These are phyloP conservation scores for Rubroshorea leprosula DNA, from an alignment of 345 rosid species.

Conservation along the genomic window DNA sequence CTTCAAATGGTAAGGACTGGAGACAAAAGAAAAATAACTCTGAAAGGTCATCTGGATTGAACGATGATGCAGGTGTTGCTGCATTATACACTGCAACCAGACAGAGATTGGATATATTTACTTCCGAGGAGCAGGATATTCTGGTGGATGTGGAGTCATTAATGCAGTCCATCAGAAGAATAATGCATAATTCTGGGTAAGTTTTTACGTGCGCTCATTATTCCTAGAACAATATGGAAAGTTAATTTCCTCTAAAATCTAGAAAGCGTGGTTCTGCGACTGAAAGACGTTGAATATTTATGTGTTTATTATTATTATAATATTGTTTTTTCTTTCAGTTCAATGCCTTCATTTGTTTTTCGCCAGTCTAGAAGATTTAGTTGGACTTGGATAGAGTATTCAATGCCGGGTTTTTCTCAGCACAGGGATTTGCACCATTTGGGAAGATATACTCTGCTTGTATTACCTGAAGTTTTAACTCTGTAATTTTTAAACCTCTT, in stretches of 20 bases:
- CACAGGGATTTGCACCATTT: not conserved
- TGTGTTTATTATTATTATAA: no score
- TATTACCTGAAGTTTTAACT: no score
- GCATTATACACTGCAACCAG: conserved; percentile 49
- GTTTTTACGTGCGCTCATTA: conserved; percentile 12
- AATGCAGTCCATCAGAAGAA: conserved; percentile 55
- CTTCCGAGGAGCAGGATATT: conserved; percentile 76
- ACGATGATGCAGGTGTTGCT: conserved; percentile 27
- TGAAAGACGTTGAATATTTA: no score
- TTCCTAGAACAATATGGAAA: not conserved
- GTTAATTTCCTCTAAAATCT: not conserved
- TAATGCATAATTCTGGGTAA: conserved; percentile 65
- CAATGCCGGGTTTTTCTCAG: not conserved
- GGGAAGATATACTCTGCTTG: no score
- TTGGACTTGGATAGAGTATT: no score
- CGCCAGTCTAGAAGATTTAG: not conserved
- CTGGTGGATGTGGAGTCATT: conserved; percentile 59
- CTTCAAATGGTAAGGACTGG: conserved; percentile 25
- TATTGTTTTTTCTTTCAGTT: no score
- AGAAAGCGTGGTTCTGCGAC: not conserved
- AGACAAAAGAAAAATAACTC: conserved; percentile 40
- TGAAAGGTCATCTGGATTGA: conserved; percentile 36
- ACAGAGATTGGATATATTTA: conserved; percentile 72
- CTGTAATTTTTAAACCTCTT: no score
- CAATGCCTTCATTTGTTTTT: not conserved